Conservation (phyloP, 331 rosid genomes). For the Spiraea crenata region DNA sequence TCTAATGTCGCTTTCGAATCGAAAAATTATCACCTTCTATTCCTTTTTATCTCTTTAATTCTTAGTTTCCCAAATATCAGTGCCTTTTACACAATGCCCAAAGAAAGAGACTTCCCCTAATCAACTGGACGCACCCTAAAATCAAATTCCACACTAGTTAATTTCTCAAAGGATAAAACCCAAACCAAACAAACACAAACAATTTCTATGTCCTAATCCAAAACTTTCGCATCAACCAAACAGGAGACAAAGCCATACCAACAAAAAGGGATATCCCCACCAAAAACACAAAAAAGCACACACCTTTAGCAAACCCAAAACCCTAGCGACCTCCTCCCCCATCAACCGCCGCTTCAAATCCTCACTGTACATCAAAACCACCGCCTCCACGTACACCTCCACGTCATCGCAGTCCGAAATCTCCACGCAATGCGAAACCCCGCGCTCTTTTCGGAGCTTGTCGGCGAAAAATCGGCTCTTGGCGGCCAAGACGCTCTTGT, state of each 20-base stretch:
- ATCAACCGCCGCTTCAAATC: constrained; percentile 61
- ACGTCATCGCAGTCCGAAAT: constrained; percentile 90
- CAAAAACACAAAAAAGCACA: neutral
- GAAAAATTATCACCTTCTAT: too few relatives aligned
- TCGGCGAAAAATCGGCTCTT: constrained; percentile 83
- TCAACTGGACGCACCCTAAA: neutral
- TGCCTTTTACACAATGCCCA: neutral
- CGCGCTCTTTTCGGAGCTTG: constrained; percentile 48
- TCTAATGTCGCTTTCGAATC: too few relatives aligned
- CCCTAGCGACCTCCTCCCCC: constrained; percentile 63
- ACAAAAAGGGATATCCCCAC: neutral
- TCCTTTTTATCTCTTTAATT: neutral
- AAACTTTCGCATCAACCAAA: constrained; percentile 15
- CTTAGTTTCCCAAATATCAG: neutral
- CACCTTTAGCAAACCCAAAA: constrained; percentile 85
- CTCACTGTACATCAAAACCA: constrained; percentile 75
- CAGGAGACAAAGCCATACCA: neutral
- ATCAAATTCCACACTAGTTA: neutral
- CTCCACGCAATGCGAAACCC: constrained; percentile 64
- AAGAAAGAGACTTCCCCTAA: neutral
- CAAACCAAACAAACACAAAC: neutral
- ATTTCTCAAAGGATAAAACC: neutral
- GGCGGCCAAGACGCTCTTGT: constrained; percentile 55
- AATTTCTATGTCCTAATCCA: constrained; percentile 3
- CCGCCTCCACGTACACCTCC: constrained; percentile 72